phyloP scores from a whole-genome alignment of 495 filamentous ascomycete genomes.

The Aspergillus asperescens region DNA sequence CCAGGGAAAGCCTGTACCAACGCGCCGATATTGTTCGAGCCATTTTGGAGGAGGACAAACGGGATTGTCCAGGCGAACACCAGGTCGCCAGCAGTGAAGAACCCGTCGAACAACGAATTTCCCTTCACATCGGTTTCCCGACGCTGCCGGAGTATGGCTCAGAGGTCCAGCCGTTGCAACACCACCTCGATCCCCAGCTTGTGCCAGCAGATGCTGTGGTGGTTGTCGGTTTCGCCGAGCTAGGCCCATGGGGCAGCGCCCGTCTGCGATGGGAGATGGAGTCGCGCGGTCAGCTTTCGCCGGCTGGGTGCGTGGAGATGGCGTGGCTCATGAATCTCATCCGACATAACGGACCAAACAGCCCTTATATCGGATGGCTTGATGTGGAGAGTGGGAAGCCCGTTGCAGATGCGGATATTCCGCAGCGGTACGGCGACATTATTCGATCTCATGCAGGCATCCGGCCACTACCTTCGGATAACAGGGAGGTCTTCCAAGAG shows the following conservation, averaged over 20 bases:
- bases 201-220: constrained; percentile 59
- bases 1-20: background rate
- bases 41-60: constrained; percentile 1
- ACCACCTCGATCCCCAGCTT: background rate
- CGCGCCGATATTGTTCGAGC: background rate
- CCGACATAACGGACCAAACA: constrained; percentile 95
- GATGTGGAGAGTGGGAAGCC: constrained; percentile 89
- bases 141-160: background rate
- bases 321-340: constrained; percentile 99
- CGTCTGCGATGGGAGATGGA: constrained; percentile 99
- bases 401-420: constrained; percentile 93
- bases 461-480: constrained; percentile 90
- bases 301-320: constrained; percentile 97
- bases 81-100: background rate
- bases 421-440: constrained; percentile 87
- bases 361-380: constrained; percentile 94
- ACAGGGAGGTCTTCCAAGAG: constrained; percentile 94
- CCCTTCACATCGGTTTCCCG: constrained; percentile 1
- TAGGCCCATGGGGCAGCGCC: constrained; percentile 95
- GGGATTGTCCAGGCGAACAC: background rate
- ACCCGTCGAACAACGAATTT: background rate
- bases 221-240: constrained; percentile 89
- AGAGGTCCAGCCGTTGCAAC: too few species aligned
- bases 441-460: constrained; percentile 95
- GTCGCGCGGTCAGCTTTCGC: constrained; percentile 88